A percentile compares a stretch with the other conserved stretches of the same genome.
Evolutionary conservation across 2,329 filamentous ascomycete genomes (phyloP).

Genomic region (Trichoderma koningiopsis): DNA sequence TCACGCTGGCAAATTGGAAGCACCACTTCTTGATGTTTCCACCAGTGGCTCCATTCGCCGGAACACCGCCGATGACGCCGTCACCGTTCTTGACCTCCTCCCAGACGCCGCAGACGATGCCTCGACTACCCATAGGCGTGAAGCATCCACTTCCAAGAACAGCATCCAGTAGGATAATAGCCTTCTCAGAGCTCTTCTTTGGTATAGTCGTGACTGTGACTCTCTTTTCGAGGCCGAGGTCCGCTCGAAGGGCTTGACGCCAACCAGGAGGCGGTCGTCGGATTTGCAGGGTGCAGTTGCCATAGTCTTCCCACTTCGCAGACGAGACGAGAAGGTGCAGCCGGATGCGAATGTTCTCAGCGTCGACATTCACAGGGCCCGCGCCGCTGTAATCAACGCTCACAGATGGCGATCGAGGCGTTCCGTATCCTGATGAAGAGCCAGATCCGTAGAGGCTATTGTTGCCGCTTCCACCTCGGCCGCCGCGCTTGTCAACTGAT

Average conservation of each 20-base stretch:
- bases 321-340: constrained; percentile 77
- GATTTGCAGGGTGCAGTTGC: constrained; percentile 80
- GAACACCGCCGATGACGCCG: constrained; percentile 55
- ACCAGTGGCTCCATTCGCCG: constrained; percentile 53
- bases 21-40: constrained; percentile 65
- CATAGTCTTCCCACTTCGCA: constrained; percentile 89
- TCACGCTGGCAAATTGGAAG: constrained; percentile 58
- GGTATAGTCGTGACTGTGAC: constrained; percentile 76
- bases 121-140: constrained; percentile 77
- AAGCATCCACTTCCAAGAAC: constrained; percentile 84
- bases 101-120: constrained; percentile 88
- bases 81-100: constrained; percentile 70
- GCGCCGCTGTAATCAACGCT: constrained; percentile 55
- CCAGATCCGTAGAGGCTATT: constrained; percentile 65
- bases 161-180: constrained; percentile 74
- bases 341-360: constrained; percentile 75
- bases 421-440: constrained; percentile 53
- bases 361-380: constrained; percentile 64
- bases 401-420: constrained; percentile 59
- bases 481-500: constrained; percentile 61
- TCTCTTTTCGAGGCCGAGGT: constrained; percentile 77
- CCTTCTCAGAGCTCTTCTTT: constrained; percentile 57
- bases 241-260: constrained; percentile 59
- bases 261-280: constrained; percentile 69
- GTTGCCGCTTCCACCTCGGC: constrained; percentile 52